These are phyloP conservation scores for Fusarium odoratissimum DNA, from an alignment of 2,329 filamentous ascomycete species.

Conservation along the genomic window DNA sequence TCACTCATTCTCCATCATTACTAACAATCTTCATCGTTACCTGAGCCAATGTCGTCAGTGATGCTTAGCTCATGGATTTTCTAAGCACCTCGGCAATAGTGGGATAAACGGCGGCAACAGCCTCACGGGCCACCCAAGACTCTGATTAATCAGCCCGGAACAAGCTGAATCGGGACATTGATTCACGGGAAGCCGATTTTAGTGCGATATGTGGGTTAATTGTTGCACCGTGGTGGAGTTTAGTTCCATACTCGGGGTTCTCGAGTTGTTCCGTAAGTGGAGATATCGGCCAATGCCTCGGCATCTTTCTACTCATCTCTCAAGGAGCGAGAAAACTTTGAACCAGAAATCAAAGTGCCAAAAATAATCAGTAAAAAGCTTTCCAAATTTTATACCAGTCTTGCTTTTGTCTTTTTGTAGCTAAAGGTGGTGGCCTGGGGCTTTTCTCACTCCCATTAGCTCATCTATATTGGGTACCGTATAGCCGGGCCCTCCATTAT, in stretches of 20 bases:
- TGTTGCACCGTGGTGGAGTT: not conserved
- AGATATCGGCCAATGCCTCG: not conserved
- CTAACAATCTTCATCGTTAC: fast-evolving
- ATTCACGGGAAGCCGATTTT: not conserved
- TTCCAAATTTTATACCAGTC: fast-evolving
- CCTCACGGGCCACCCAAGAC: not conserved
- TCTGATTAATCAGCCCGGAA: not conserved
- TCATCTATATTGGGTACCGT: not conserved
- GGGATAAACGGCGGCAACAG: not conserved
- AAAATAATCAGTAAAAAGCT: fast-evolving
- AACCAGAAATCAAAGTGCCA: not conserved
- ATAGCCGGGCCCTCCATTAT: not conserved
- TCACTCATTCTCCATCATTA: fast-evolving
- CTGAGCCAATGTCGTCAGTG: fast-evolving
- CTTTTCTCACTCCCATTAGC: not conserved
- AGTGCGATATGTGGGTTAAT: not conserved
- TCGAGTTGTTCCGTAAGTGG: not conserved
- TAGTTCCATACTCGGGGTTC: not conserved
- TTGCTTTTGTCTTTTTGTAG: not conserved
- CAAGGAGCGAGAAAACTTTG: fast-evolving
- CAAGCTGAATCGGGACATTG: not conserved
- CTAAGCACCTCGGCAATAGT: not conserved
- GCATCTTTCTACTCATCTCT: not conserved
- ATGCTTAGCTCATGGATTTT: fast-evolving
- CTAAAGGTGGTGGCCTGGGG: not conserved